phyloP scores from a whole-genome alignment of 352 stramenopile species.

The Phytophthora melonis region DNA sequence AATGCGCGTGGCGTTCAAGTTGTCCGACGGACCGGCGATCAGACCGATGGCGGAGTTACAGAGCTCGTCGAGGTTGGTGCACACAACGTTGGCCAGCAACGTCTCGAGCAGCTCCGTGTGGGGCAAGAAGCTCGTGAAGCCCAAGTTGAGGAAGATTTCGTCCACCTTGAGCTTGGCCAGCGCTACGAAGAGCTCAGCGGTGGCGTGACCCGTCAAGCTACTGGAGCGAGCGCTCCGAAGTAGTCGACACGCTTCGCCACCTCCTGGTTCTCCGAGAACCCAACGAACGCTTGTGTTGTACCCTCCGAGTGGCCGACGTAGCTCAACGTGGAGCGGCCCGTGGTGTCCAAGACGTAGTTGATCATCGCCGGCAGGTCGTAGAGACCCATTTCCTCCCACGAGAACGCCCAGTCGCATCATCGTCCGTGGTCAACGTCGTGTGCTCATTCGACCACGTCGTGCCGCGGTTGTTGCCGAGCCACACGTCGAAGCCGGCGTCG shows the following conservation, averaged over 20 bases:
- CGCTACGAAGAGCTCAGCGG: constrained; percentile 37
- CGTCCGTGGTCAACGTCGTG: constrained; percentile 40
- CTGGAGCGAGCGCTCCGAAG: constrained; percentile 57
- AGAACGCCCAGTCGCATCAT: constrained; percentile 58
- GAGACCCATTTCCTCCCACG: constrained; percentile 58
- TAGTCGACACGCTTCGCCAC: constrained; percentile 53
- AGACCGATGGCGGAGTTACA: constrained; percentile 53
- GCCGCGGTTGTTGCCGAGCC: constrained; percentile 71
- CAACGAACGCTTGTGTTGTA: constrained; percentile 62
- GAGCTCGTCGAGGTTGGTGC: constrained; percentile 46
- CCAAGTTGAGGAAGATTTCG: constrained; percentile 34
- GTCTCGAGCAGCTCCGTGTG: constrained; percentile 25
- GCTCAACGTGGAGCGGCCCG: constrained; percentile 47
- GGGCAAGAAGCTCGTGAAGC: constrained; percentile 48
- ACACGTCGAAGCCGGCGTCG: constrained; percentile 63
- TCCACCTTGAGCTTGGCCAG: constrained; percentile 55
- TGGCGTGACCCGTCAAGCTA: constrained; percentile 45
- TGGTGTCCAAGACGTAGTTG: constrained; percentile 51
- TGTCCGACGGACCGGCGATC: constrained; percentile 46
- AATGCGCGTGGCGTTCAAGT: constrained; percentile 57
- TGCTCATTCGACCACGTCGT: constrained; percentile 63
- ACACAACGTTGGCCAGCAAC: constrained; percentile 41
- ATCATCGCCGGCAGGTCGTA: constrained; percentile 64
- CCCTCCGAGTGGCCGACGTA: constrained; percentile 66
- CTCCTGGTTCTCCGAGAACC: constrained; percentile 59